A percentile compares a stretch with the other conserved stretches of the same genome.
Conservation (phyloP, 2,329 filamentous ascomycete species). For the Botrytis byssoidea region DNA sequence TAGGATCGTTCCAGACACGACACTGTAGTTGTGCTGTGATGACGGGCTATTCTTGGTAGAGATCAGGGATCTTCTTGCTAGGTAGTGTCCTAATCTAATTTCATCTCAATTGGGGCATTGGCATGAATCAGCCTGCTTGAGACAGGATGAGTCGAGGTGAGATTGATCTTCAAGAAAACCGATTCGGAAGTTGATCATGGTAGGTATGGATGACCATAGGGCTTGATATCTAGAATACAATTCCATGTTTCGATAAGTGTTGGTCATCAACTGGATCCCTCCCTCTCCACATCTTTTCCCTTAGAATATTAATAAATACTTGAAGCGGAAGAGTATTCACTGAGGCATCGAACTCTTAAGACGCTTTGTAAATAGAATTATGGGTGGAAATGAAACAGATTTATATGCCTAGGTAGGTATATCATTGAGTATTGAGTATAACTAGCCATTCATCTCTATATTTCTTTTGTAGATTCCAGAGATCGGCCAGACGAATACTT, state of each 20-base stretch:
- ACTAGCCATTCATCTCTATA: not conserved
- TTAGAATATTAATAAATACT: not conserved
- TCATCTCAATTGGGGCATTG: not conserved
- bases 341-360: not conserved
- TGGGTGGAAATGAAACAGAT: not conserved
- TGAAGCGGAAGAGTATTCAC: not conserved
- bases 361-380: not conserved
- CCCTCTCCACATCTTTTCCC: not conserved
- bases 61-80: not conserved
- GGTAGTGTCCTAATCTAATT: not conserved
- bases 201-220: not conserved
- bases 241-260: not conserved
- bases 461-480: not conserved
- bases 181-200: not conserved
- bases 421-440: not conserved
- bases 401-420: not conserved
- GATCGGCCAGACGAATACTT: not conserved
- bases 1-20: rapidly evolving
- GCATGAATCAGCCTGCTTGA: not conserved
- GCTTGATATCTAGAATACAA: not conserved
- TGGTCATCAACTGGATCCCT: not conserved
- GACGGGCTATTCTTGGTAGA: not conserved
- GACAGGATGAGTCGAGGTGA: not conserved
- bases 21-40: not conserved
- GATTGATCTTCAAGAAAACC: rapidly evolving